phyloP scores from a whole-genome alignment of 192 early-diverging fungal species.

The Dispira simplex region DNA sequence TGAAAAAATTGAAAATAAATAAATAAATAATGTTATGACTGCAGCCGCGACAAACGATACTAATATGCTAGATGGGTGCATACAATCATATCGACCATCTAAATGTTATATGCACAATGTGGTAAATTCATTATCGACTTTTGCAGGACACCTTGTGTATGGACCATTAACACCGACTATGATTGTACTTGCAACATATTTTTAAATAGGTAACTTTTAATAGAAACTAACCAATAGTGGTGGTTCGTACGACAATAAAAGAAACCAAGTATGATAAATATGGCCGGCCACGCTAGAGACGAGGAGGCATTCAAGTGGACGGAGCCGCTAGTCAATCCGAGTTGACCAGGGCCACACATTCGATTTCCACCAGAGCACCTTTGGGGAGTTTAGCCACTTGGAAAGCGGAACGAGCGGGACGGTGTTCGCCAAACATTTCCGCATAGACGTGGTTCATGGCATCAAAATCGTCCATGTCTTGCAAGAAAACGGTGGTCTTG shows the following conservation, averaged over 20 bases:
- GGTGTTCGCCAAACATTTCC: constrained; percentile 44
- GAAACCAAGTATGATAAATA: background rate
- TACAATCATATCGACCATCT: too few relatives aligned
- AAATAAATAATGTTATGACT: too few relatives aligned
- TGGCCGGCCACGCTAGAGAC: background rate
- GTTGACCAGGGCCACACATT: constrained; percentile 66
- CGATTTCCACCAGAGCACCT: constrained; percentile 86
- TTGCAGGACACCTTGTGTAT: too few relatives aligned
- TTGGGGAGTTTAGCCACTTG: constrained; percentile 86
- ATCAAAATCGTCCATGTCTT: constrained; percentile 81
- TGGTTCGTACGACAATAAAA: background rate
- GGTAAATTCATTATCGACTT: too few relatives aligned
- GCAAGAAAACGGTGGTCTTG: constrained; percentile 94
- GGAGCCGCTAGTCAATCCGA: background rate
- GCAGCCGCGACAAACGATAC: too few relatives aligned
- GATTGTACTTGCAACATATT: too few relatives aligned
- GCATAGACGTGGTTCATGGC: constrained; percentile 84
- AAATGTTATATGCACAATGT: too few relatives aligned
- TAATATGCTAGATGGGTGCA: too few relatives aligned
- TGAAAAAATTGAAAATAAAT: too few relatives aligned
- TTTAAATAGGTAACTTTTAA: background rate
- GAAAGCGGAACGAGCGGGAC: constrained; percentile 63
- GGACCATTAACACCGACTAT: too few relatives aligned
- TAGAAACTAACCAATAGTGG: background rate
- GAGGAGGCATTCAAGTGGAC: background rate